A percentile compares a stretch with the other conserved stretches of the same genome.
Conservation (phyloP, 2,329 filamentous ascomycete species). For the Colletotrichum sp. region DNA sequence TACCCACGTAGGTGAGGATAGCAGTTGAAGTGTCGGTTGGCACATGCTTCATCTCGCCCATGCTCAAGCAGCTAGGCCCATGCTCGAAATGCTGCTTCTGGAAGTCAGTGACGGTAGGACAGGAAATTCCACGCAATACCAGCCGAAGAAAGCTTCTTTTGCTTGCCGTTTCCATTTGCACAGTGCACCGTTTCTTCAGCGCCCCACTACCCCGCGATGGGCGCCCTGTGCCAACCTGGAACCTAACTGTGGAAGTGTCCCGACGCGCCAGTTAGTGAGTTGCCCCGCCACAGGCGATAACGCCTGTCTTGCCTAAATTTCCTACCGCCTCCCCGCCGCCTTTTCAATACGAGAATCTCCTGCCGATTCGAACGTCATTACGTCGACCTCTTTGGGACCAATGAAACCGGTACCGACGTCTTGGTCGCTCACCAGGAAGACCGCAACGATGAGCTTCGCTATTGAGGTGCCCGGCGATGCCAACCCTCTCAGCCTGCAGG, state of each 20-base stretch:
- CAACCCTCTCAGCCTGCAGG: slow-evolving; percentile 67
- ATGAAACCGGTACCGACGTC: not conserved
- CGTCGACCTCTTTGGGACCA: not conserved
- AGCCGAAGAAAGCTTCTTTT: not conserved
- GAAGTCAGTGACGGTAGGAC: not conserved
- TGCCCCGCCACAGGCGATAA: slow-evolving; percentile 16
- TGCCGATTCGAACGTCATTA: not conserved
- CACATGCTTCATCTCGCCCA: not conserved
- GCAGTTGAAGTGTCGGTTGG: not conserved
- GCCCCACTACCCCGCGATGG: slow-evolving; percentile 20
- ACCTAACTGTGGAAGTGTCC: not conserved
- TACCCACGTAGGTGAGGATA: not conserved
- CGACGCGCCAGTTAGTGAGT: not conserved
- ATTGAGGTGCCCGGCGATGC: slow-evolving; percentile 86
- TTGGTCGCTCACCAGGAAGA: slow-evolving; percentile 16
- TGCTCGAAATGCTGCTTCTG: not conserved
- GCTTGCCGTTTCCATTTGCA: not conserved
- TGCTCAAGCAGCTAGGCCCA: not conserved
- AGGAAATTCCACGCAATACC: not conserved
- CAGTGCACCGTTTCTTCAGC: slow-evolving; percentile 1
- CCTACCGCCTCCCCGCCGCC: slow-evolving; percentile 8
- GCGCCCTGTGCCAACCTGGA: not conserved
- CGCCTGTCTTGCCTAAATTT: slow-evolving; percentile 11
- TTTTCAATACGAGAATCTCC: not conserved
- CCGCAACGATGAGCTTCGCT: slow-evolving; percentile 64